Base-by-base conservation (phyloP, 140 eudicot species). In the Flaveria floridana region DNA sequence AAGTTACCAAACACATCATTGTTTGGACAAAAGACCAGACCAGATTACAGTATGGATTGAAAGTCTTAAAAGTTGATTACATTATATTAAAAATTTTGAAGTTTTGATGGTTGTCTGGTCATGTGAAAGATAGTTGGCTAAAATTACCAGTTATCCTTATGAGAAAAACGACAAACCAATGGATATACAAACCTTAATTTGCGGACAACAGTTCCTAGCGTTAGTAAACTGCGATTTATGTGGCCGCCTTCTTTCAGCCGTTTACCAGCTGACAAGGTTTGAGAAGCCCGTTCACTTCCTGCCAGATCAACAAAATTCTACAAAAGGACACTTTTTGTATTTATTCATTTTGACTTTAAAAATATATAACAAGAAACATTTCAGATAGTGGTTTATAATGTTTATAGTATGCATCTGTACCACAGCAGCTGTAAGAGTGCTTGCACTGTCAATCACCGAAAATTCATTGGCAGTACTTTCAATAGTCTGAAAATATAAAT, bases 241-340 rank as follows among this genome's bases (percentile, higher is more conserved):
- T 91, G 95, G 82, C 85, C 65, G 0, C 97, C 97, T 77, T 91
- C 95, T 81, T 88, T 91, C 26, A 91, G 70, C 59, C 92, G 82
- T 65, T 88, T 65, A 16, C 90, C 92, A 11, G 84, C 89, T 61
- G 90, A 57, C 63, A 53, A 12, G 3, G 97, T 79, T 71, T 91
- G 97, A 77, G 97, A 91, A 56, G 97, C 88, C 15, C 97, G 92
- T 66, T 91, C 97, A 76, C 95, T 91, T 81, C 97, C 97, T n/a
- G 97, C 95, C 56, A 91, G 90, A 85, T 91, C 97, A 19, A 91
- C 86, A 82, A 91, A 91, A 73, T 87, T 85, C 96, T 87, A 78
- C 66, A 70, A 46, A 53, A 63, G 72, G 81, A 64, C 51, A 68
- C 21, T 34, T 65, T 10, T 1, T 21, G n/a, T 41, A 6, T 68